Conservation (phyloP, 176 grass and related monocot species). For the Paspalum vaginatum region DNA sequence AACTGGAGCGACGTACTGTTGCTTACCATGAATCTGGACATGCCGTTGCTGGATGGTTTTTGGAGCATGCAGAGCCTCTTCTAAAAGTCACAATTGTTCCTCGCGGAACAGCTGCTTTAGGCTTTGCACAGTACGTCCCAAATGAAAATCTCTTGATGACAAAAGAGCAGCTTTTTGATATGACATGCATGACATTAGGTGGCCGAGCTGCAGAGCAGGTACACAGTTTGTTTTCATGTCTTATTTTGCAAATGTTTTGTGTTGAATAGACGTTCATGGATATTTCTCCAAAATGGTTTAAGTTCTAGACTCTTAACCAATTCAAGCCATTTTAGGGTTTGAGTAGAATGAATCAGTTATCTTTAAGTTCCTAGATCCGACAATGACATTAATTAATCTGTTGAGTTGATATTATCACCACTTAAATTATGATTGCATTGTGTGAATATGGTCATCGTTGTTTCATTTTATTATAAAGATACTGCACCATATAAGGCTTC, state of each 20-base stretch:
- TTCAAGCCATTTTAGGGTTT: background rate
- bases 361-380: constrained; percentile 12
- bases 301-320: background rate
- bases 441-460: constrained; percentile 13
- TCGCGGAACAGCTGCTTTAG: constrained; percentile 96
- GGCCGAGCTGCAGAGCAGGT: constrained; percentile 97
- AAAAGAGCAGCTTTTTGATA: constrained; percentile 96
- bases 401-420: background rate
- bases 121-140: constrained; percentile 92
- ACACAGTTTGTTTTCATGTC: background rate
- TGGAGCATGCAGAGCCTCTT: constrained; percentile 94
- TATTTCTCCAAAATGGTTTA: background rate
- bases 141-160: constrained; percentile 98
- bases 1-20: constrained; percentile 81
- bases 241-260: constrained; percentile 18
- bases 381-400: background rate
- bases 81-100: constrained; percentile 99
- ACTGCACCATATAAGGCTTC: background rate
- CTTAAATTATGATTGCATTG: background rate
- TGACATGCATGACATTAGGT: constrained; percentile 99
- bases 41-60: constrained; percentile 96
- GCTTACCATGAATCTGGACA: constrained; percentile 86
- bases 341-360: constrained; percentile 9
- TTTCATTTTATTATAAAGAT: background rate
- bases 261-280: constrained; percentile 26